These are phyloP conservation scores for Puccinia horiana DNA, from an alignment of 1,284 basidiomycete species.

Conservation along the genomic window DNA sequence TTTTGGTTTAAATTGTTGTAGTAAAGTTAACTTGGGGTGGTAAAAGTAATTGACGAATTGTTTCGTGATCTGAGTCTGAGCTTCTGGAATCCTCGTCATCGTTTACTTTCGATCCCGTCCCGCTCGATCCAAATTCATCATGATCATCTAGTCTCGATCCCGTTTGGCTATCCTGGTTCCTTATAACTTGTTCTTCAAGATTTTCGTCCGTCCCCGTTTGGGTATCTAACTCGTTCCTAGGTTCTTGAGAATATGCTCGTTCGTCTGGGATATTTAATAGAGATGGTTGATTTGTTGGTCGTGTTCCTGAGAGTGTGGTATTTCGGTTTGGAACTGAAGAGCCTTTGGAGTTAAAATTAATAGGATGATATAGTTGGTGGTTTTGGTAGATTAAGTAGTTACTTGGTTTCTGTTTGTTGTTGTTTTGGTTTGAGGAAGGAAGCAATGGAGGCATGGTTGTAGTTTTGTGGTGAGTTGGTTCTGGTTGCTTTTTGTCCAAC, in stretches of 20 bases:
- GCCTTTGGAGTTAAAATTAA: background rate
- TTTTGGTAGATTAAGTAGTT: constrained; percentile 15
- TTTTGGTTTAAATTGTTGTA: background rate
- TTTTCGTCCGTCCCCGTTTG: no score
- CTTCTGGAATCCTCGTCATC: background rate
- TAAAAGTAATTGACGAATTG: background rate
- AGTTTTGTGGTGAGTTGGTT: no score
- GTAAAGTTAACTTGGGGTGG: background rate
- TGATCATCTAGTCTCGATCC: no score
- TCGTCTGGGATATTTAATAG: no score
- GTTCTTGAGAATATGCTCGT: no score
- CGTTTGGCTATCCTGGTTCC: no score
- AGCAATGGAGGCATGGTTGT: background rate
- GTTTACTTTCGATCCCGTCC: background rate
- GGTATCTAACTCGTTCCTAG: no score
- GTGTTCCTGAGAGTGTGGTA: background rate
- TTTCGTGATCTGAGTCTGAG: background rate
- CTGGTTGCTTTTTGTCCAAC: no score
- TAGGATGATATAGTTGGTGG: constrained; percentile 3
- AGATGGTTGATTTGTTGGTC: background rate
- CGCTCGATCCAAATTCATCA: no score
- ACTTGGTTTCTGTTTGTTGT: background rate
- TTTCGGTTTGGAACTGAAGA: background rate
- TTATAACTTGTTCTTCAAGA: no score
- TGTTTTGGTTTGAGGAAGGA: constrained; percentile 1